Evolutionary conservation across 345 rosid species (phyloP).

Genomic region (Pugionium dolabratum): DNA sequence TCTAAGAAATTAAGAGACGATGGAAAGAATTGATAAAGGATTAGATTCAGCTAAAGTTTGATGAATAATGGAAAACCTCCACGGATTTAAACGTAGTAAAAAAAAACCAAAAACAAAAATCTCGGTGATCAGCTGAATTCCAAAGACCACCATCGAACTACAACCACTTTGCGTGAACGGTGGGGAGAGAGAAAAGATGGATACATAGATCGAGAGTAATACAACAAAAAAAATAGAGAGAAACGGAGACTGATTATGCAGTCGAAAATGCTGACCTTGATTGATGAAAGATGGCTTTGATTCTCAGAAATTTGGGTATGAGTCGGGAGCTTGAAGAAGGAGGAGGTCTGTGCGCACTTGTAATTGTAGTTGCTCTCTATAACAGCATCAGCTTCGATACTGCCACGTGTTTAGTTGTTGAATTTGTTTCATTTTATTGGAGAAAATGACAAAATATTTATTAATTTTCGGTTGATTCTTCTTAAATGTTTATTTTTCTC

Average conservation of each 20-base stretch:
- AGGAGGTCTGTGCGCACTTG: constrained; percentile 7
- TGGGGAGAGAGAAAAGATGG: background rate
- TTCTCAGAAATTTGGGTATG: constrained; percentile 19
- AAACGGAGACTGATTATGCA: background rate
- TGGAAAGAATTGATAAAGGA: background rate
- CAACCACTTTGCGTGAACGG: background rate
- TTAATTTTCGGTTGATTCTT: too few relatives aligned
- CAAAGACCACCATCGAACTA: background rate
- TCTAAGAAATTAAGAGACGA: background rate
- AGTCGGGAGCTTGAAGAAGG: constrained; percentile 14
- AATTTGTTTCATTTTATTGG: background rate
- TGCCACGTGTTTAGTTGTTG: constrained; percentile 27
- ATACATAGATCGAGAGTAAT: constrained; percentile 2
- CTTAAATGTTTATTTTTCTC: background rate
- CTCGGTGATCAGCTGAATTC: constrained; percentile 11
- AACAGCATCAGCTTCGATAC: constrained; percentile 7
- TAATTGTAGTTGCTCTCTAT: constrained; percentile 24
- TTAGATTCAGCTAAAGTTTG: constrained; percentile 5
- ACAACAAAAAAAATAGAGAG: background rate
- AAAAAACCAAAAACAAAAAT: background rate
- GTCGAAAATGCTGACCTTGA: constrained; percentile 32
- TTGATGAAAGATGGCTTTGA: constrained; percentile 8
- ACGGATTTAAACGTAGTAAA: background rate
- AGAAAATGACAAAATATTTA: background rate
- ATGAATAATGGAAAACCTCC: background rate